These are phyloP conservation scores for Papiliotrema flavescens DNA, from an alignment of 1,284 basidiomycete genomes.

Conservation along the genomic window DNA sequence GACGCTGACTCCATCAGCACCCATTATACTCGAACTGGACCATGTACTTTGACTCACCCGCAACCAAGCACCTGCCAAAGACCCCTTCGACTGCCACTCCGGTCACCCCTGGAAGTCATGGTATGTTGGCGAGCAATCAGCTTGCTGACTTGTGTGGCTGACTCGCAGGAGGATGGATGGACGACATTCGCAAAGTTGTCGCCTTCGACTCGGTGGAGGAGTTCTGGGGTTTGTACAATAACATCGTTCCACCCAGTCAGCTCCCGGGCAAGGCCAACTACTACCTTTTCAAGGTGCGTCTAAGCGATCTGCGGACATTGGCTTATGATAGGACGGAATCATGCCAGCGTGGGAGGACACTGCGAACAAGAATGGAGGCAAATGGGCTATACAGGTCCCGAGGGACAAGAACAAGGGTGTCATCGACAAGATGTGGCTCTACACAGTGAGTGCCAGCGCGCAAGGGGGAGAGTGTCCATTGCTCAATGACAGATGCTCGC, in stretches of 20 bases:
- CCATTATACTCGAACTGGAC: conserved; percentile 93
- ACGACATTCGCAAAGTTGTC: conserved; percentile 91
- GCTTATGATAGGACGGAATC: conserved; percentile 68
- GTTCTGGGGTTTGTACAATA: conserved; percentile 99
- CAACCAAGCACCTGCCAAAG: conserved; percentile 80
- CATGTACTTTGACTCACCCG: conserved; percentile 92
- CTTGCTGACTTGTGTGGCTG: not conserved
- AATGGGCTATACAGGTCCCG: conserved; percentile 97
- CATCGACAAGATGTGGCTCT: conserved; percentile 96
- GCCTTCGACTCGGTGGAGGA: conserved; percentile 92
- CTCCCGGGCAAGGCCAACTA: conserved; percentile 96
- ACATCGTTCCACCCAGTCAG: conserved; percentile 93
- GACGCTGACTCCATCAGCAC: conserved; percentile 56
- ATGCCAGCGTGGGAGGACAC: conserved; percentile 96
- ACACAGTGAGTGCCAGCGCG: conserved; percentile 63
- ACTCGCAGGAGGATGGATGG: conserved; percentile 82
- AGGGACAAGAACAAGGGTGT: conserved; percentile 81
- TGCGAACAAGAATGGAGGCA: conserved; percentile 93
- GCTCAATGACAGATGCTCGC: conserved; percentile 73
- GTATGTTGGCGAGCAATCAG: conserved; percentile 13
- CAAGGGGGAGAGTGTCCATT: not conserved
- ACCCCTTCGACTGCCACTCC: conserved; percentile 71
- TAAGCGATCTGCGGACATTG: not conserved
- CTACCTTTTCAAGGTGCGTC: conserved; percentile 84
- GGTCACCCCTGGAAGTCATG: conserved; percentile 57